Percentiles rank a stretch among this genome's conserved stretches.
These are phyloP conservation scores for Botrytis byssoidea DNA, from an alignment of 2,329 filamentous ascomycete genomes.

Conservation along the genomic window DNA sequence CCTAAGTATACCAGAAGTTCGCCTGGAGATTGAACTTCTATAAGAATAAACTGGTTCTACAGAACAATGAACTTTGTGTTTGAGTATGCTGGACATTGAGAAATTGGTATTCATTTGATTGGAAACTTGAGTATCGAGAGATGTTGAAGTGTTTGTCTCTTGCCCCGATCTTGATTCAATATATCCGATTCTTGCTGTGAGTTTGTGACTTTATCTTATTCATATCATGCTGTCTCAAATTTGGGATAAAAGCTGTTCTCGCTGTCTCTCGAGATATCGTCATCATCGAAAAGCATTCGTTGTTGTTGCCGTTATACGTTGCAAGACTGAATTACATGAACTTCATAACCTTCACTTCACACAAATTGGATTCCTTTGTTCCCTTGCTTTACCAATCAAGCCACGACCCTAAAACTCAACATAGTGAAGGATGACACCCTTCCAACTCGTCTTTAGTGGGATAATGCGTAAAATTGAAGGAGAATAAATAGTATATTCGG, in stretches of 20 bases:
- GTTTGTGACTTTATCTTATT: too few species aligned
- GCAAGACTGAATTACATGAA: neutral
- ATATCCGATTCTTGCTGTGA: too few species aligned
- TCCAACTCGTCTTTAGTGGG: accelerated
- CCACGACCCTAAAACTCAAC: too few species aligned
- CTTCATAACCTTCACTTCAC: neutral
- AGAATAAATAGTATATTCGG: neutral
- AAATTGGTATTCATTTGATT: accelerated
- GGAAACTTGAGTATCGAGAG: accelerated
- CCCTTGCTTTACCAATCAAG: too few species aligned
- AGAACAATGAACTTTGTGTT: neutral
- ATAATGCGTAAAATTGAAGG: neutral
- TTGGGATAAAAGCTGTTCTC: too few species aligned
- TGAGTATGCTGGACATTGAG: neutral
- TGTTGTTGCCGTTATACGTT: neutral
- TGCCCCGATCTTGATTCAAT: neutral
- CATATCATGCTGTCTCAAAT: too few species aligned
- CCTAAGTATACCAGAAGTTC: too few species aligned
- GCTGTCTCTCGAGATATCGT: neutral
- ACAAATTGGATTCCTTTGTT: too few species aligned
- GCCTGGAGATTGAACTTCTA: neutral
- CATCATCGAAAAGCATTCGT: neutral
- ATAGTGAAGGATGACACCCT: neutral
- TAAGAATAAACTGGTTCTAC: accelerated
- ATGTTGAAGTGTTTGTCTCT: neutral